phyloP scores from a whole-genome alignment of 139 green algal species.

The Penium margaritaceum region DNA sequence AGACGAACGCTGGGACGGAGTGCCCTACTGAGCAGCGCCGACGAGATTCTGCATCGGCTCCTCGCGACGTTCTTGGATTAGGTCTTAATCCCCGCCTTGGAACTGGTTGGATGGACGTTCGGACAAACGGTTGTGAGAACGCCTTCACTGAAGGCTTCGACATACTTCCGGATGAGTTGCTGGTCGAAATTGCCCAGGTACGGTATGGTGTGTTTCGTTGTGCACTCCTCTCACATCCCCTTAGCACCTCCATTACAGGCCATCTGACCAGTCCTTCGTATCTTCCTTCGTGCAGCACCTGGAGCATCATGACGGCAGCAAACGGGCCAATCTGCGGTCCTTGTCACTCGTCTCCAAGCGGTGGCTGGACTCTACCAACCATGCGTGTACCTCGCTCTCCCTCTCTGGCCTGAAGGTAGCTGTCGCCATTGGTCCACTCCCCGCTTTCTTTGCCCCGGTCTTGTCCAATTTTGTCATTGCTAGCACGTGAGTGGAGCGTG shows the following conservation, averaged over 20 bases:
- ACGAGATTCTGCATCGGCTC: no score
- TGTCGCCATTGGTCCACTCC: neutral
- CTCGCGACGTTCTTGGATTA: no score
- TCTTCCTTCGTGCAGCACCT: neutral
- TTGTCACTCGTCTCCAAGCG: neutral
- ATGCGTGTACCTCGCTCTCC: neutral
- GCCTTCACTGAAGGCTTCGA: no score
- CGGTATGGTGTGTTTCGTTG: neutral
- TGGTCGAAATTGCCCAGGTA: slow-evolving; percentile 28
- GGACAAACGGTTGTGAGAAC: no score
- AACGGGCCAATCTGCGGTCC: neutral
- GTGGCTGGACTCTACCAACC: neutral
- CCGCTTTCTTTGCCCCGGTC: neutral
- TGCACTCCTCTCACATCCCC: neutral
- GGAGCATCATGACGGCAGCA: neutral
- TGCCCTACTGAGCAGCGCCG: no score
- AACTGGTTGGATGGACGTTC: no score
- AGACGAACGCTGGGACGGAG: no score
- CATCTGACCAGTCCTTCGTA: neutral
- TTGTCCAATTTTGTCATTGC: no score
- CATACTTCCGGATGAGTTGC: slow-evolving; percentile 14
- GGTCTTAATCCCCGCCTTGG: no score
- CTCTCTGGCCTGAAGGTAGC: neutral
- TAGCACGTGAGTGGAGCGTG: no score
- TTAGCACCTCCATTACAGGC: neutral